Base-by-base conservation (phyloP, 805 yeast species). In the Candida parachauliodes region DNA sequence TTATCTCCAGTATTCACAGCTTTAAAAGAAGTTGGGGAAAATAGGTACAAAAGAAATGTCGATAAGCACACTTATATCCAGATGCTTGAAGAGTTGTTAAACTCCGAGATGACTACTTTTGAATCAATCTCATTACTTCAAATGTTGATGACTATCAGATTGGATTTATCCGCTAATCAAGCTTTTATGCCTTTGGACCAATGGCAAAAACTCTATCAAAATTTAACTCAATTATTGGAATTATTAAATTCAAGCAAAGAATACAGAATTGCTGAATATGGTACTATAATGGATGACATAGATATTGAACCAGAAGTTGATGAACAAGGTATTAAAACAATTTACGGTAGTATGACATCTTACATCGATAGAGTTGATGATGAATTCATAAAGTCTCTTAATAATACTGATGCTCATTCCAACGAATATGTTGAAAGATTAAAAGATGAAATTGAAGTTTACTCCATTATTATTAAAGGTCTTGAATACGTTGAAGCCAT, bases 11-110 rank as follows among this genome's bases (percentile, higher is more conserved):
- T 88, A 40, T 88, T 89, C 69, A 69, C 79, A 40, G 77, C 84
- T 24, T 72, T 93, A 58, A 76, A 82, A 58, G 62, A 78, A 38
- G 80, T 93, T 40, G 68, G 84, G 43, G 98, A 93, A 62, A 74
- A 88, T 34, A 82, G 98, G 68, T 98, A 98, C 71, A 89, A 89
- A 73, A 91, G 87, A 72, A 88, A 87, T 60, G 83, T 88, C 45
- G 96, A 91, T 60, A 78, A 81, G 46, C 60, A 58, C 45, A 95
- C 86, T 60, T 95, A 91, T 62, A 77, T 88, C 47, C 65, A 68
- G 39, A 69, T 74, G 31, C 71, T 93, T 55, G 95, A 85, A 65
- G 71, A 69, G 32, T 68, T 86, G 45, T 71, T 81, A 39, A 53
- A 42, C 18, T 54, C 52, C 11, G 50, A 52, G 39, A 34, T 48